These are phyloP conservation scores for Colletotrichum graminicola DNA, from an alignment of 2,329 filamentous ascomycete genomes.

Conservation along the genomic window DNA sequence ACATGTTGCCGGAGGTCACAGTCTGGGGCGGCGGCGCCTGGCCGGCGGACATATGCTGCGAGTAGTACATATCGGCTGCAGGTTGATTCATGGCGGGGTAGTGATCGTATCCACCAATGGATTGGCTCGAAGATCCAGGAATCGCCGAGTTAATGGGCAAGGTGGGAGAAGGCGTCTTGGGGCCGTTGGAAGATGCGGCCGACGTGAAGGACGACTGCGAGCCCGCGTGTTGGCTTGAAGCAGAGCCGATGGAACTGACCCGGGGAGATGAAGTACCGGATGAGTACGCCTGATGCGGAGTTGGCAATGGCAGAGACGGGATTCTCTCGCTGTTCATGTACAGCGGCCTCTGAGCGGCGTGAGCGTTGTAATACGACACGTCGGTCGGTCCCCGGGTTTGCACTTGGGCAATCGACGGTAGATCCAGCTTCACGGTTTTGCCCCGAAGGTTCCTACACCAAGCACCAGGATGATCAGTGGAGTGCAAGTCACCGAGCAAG, in stretches of 20 bases:
- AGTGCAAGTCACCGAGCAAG: constrained; percentile 26
- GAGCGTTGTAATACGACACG: constrained; percentile 76
- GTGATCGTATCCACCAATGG: constrained; percentile 56
- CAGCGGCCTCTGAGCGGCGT: constrained; percentile 73
- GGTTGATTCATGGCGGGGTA: constrained; percentile 83
- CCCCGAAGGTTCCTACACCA: constrained; percentile 46
- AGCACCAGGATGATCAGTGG: constrained; percentile 23
- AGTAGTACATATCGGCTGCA: constrained; percentile 87
- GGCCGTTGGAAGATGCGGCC: constrained; percentile 69
- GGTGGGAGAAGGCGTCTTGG: constrained; percentile 83
- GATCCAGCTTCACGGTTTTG: constrained; percentile 92
- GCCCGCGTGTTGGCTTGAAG: constrained; percentile 63
- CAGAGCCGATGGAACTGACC: constrained; percentile 78
- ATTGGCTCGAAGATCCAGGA: constrained; percentile 55
- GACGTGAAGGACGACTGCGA: constrained; percentile 68
- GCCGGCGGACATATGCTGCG: constrained; percentile 81
- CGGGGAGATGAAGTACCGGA: constrained; percentile 81
- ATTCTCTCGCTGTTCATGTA: constrained; percentile 78
- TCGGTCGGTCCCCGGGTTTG: constrained; percentile 83
- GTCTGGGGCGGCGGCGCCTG: constrained; percentile 82
- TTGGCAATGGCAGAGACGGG: constrained; percentile 77
- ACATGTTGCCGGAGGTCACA: constrained; percentile 78
- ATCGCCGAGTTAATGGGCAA: constrained; percentile 64
- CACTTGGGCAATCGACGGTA: constrained; percentile 86
- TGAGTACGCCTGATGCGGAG: constrained; percentile 76